These are phyloP conservation scores for Sugiyamaella paludigena DNA, from an alignment of 1,139 yeast species.

Conservation along the genomic window DNA sequence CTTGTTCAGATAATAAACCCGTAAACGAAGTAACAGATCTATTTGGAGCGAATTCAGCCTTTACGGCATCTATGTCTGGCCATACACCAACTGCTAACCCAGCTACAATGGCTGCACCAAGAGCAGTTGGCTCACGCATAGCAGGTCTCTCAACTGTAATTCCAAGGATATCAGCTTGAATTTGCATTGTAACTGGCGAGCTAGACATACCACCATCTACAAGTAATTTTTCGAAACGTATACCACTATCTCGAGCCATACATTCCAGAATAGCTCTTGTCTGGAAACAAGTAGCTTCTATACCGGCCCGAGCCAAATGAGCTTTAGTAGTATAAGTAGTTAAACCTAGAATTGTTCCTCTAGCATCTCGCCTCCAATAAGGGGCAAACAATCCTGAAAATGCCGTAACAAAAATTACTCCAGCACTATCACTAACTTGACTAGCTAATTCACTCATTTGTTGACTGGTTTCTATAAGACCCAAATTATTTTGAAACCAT, in stretches of 20 bases:
- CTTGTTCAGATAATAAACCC: constrained; percentile 42
- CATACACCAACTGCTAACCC: constrained; percentile 79
- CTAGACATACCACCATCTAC: constrained; percentile 97
- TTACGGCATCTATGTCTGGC: constrained; percentile 69
- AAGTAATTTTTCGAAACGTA: constrained; percentile 47
- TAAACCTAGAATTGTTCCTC: constrained; percentile 91
- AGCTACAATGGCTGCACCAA: constrained; percentile 96
- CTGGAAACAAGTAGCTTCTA: constrained; percentile 94
- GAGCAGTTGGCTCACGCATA: constrained; percentile 88
- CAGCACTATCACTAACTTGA: constrained; percentile 78
- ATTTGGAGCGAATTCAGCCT: constrained; percentile 23
- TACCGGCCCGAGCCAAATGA: constrained; percentile 90
- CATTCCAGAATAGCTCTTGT: constrained; percentile 87
- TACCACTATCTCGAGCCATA: constrained; percentile 81
- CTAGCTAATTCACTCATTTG: constrained; percentile 91
- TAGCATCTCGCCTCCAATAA: constrained; percentile 90
- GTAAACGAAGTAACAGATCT: constrained; percentile 19
- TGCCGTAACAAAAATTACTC: constrained; percentile 94
- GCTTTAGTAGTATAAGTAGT: constrained; percentile 84
- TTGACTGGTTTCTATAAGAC: constrained; percentile 73
- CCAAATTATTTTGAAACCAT: constrained; percentile 91
- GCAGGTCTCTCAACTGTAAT: constrained; percentile 78
- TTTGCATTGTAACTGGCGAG: constrained; percentile 89
- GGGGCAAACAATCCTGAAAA: constrained; percentile 94
- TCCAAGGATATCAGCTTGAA: constrained; percentile 88